Conservation (phyloP, 2,329 filamentous ascomycete genomes). For the Leptographium flavum region DNA sequence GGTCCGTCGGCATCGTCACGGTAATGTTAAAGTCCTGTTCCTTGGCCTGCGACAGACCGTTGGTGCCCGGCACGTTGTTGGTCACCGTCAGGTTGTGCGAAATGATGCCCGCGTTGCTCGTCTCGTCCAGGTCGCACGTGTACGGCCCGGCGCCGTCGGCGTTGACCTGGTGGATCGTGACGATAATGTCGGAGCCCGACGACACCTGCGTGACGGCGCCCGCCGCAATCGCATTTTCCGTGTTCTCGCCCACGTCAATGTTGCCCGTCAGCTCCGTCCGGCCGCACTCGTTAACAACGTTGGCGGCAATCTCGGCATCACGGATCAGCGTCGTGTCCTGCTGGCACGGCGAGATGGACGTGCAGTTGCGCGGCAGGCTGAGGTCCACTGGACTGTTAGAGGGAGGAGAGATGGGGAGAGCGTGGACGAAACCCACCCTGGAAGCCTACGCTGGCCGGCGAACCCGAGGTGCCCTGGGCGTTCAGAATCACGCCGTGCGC, state of each 20-base stretch:
- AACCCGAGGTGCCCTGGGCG: constrained; percentile 9
- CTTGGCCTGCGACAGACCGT: constrained; percentile 12
- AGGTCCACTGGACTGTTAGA: constrained; percentile 27
- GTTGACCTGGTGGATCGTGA: constrained; percentile 40
- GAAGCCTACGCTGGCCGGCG: constrained; percentile 10
- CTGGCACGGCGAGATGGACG: constrained; percentile 12
- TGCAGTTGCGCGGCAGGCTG: constrained; percentile 25
- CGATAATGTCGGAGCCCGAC: constrained; percentile 26
- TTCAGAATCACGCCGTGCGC: constrained; percentile 10
- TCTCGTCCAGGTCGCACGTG: constrained; percentile 36
- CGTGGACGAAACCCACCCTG: too few relatives aligned
- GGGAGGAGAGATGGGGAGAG: too few relatives aligned
- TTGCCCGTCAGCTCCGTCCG: constrained; percentile 44
- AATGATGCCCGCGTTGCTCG: constrained; percentile 28
- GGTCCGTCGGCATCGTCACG: constrained; percentile 33
- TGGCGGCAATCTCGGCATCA: constrained; percentile 35
- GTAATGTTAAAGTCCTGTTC: constrained; percentile 32
- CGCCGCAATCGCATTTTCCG: constrained; percentile 33
- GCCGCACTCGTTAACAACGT: constrained; percentile 43
- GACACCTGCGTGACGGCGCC: constrained; percentile 33
- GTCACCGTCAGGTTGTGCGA: constrained; percentile 35
- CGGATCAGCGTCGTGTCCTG: constrained; percentile 49
- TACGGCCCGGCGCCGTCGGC: constrained; percentile 41
- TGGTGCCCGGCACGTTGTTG: constrained; percentile 11
- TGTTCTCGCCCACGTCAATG: constrained; percentile 45